These are phyloP conservation scores for Aspergillus unguis DNA, from an alignment of 2,329 filamentous ascomycete genomes.

Conservation along the genomic window DNA sequence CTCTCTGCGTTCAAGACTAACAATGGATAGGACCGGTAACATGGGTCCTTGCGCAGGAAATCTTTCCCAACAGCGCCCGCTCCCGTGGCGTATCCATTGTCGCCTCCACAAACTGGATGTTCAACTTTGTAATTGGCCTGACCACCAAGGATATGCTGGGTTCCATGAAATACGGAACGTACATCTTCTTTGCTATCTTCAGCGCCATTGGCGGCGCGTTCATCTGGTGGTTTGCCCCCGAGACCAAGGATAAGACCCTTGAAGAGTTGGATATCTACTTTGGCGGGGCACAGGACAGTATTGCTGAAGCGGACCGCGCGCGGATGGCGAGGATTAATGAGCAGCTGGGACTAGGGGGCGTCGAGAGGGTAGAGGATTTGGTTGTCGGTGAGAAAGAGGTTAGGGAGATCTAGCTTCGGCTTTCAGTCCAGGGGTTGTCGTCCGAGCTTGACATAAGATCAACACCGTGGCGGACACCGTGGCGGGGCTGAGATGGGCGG, in stretches of 20 bases:
- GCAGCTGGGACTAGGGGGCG: constrained; percentile 59
- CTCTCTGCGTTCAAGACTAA: not conserved
- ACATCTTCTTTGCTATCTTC: constrained; percentile 45
- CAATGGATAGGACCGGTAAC: constrained; percentile 25
- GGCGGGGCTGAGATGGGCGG: too few species aligned
- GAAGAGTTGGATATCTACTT: constrained; percentile 59
- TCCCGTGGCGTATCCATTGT: constrained; percentile 27
- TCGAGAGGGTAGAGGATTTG: constrained; percentile 25
- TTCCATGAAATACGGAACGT: constrained; percentile 32
- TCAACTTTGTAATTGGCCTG: constrained; percentile 31
- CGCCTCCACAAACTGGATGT: constrained; percentile 33
- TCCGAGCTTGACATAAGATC: too few species aligned
- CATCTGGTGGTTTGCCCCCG: constrained; percentile 39
- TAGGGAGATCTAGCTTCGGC: constrained; percentile 10
- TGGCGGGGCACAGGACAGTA: constrained; percentile 27
- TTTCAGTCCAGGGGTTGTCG: too few species aligned
- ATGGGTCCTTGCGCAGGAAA: constrained; percentile 53
- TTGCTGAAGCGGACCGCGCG: constrained; percentile 46
- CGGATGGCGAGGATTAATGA: constrained; percentile 70
- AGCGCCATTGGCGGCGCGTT: constrained; percentile 34
- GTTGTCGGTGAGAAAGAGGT: constrained; percentile 23
- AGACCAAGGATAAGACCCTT: constrained; percentile 51
- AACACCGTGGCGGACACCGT: too few species aligned
- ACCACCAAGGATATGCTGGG: constrained; percentile 31
- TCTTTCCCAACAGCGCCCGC: constrained; percentile 31